Percentiles rank a stretch among this genome's conserved stretches.
Conservation (phyloP, 495 filamentous ascomycete species). For the Aspergillus carlsbadensis region DNA sequence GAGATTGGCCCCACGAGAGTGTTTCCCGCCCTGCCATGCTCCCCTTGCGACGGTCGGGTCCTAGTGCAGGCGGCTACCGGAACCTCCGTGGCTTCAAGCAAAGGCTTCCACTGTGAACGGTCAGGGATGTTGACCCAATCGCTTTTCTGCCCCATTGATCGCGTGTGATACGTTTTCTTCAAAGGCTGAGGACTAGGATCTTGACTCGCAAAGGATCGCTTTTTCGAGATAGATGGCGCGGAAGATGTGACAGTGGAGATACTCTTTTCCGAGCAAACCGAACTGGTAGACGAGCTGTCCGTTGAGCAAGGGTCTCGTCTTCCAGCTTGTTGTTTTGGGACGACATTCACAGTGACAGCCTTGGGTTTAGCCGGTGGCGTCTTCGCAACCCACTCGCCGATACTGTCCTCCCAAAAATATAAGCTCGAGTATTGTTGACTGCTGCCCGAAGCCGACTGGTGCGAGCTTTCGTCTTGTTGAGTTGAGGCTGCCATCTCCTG, state of each 20-base stretch:
- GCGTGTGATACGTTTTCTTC: slow-evolving; percentile 27
- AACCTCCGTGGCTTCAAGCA: slow-evolving; percentile 10
- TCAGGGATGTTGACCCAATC: not conserved
- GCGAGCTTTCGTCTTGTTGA: slow-evolving; percentile 12
- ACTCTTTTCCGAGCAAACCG: slow-evolving; percentile 16
- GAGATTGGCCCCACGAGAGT: slow-evolving; percentile 1
- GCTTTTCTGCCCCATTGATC: slow-evolving; percentile 3
- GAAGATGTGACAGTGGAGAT: slow-evolving; percentile 22
- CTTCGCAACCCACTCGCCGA: slow-evolving; percentile 53
- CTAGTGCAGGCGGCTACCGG: slow-evolving; percentile 25
- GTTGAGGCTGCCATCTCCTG: slow-evolving; percentile 35
- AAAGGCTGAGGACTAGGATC: slow-evolving; percentile 20
- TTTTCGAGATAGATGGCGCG: slow-evolving; percentile 23
- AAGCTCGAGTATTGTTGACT: slow-evolving; percentile 23
- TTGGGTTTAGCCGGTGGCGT: slow-evolving; percentile 37
- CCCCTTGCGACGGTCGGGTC: slow-evolving; percentile 8
- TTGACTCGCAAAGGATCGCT: slow-evolving; percentile 18
- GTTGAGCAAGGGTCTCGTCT: slow-evolving; percentile 20
- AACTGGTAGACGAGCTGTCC: slow-evolving; percentile 6
- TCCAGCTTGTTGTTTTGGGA: slow-evolving; percentile 2
- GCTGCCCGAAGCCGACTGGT: slow-evolving; percentile 15
- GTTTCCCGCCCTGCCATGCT: not conserved
- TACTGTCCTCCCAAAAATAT: slow-evolving; percentile 56
- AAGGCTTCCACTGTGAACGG: not conserved
- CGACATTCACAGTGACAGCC: slow-evolving; percentile 3